Conservation (phyloP, 1,139 yeast species). For the Nakaseomyces kungkrabaensis region DNA sequence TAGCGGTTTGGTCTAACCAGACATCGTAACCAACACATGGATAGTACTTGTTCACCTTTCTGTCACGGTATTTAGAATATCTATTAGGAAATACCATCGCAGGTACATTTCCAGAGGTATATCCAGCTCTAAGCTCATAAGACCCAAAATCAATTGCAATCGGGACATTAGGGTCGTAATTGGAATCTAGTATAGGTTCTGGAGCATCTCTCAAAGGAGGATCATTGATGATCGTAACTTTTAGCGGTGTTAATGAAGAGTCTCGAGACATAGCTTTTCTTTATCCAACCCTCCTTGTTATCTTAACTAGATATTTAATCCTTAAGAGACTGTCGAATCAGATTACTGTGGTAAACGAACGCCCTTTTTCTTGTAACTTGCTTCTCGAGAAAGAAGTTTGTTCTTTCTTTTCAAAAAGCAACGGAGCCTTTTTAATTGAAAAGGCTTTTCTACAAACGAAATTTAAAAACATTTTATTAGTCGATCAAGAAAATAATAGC, state of each 20-base stretch:
- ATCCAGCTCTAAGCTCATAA: slow-evolving; percentile 60
- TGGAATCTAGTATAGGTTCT: slow-evolving; percentile 40
- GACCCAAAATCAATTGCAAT: slow-evolving; percentile 81
- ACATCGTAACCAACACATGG: slow-evolving; percentile 80
- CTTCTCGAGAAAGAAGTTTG: too few species aligned
- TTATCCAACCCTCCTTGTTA: too few species aligned
- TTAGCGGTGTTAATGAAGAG: slow-evolving; percentile 37
- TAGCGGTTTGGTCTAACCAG: slow-evolving; percentile 56
- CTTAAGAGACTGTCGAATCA: too few species aligned
- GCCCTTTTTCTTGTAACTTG: too few species aligned
- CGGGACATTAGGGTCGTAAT: slow-evolving; percentile 51
- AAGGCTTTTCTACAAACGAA: too few species aligned
- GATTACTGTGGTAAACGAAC: too few species aligned
- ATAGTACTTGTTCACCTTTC: slow-evolving; percentile 53
- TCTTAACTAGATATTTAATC: too few species aligned
- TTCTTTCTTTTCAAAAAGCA: too few species aligned
- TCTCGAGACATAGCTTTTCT: slow-evolving; percentile 18
- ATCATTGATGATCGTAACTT: slow-evolving; percentile 43
- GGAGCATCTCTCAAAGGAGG: slow-evolving; percentile 31
- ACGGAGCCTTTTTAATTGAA: too few species aligned
- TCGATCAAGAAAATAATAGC: too few species aligned
- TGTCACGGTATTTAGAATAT: slow-evolving; percentile 67
- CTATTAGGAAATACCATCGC: slow-evolving; percentile 59
- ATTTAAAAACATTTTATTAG: too few species aligned
- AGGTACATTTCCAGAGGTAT: slow-evolving; percentile 46